Evolutionary conservation across 1,284 basidiomycete species (phyloP).

Genomic region (Laetiporus sulphureus): DNA sequence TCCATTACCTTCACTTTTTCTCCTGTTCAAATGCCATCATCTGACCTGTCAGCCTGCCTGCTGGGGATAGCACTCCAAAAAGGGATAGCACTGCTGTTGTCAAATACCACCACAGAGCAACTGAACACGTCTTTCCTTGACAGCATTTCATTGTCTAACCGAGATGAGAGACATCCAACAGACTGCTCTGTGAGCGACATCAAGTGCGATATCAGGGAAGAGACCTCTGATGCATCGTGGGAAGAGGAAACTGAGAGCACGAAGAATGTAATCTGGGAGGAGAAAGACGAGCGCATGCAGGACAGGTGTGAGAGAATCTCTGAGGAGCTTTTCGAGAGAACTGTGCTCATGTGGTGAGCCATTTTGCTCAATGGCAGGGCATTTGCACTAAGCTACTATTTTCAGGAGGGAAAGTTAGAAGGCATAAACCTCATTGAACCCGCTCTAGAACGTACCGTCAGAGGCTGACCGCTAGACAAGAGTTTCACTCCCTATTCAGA

Average conservation of each 20-base stretch:
- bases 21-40: constrained; percentile 51
- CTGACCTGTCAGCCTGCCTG: constrained; percentile 52
- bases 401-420: too few species aligned
- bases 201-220: constrained; percentile 37
- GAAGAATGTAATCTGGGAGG: constrained; percentile 34
- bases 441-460: too few species aligned
- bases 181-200: constrained; percentile 33
- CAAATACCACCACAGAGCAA: constrained; percentile 48
- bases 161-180: constrained; percentile 51
- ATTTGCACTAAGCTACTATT: too few species aligned
- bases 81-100: constrained; percentile 29
- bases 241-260: constrained; percentile 32
- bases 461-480: too few species aligned
- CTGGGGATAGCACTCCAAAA: constrained; percentile 61
- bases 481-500: too few species aligned
- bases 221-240: constrained; percentile 31
- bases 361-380: too few species aligned
- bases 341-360: constrained; percentile 29
- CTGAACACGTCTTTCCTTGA: constrained; percentile 11
- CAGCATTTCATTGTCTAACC: constrained; percentile 1
- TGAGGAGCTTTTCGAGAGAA: constrained; percentile 33
- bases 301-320: constrained; percentile 31
- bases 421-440: too few species aligned
- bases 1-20: constrained; percentile 18
- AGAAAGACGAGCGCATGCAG: constrained; percentile 26